Percentiles rank a stretch among this genome's conserved stretches.
Evolutionary conservation across 2,329 filamentous ascomycete species (phyloP).

Genomic region (Apiospora saccharicola): DNA sequence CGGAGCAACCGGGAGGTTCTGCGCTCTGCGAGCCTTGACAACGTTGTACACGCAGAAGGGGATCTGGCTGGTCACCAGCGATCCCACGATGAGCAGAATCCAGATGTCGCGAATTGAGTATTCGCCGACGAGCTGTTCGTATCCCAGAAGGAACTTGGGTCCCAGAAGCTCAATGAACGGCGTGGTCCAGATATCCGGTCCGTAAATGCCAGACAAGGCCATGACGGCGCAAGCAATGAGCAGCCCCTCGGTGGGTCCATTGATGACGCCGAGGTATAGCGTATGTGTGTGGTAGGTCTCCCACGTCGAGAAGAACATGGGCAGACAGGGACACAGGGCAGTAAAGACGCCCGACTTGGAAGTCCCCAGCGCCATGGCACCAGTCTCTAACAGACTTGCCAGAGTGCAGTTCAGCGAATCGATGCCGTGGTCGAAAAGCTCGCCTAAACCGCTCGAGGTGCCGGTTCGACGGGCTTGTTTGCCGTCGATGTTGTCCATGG

Average conservation of each 20-base stretch:
- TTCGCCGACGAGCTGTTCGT: conserved; percentile 69
- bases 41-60: conserved; percentile 93
- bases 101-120: conserved; percentile 87
- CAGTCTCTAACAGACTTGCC: conserved; percentile 87
- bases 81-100: conserved; percentile 73
- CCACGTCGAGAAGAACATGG: conserved; percentile 99
- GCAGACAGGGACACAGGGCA: conserved; percentile 86
- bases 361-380: conserved; percentile 89
- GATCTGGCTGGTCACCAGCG: conserved; percentile 76
- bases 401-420: conserved; percentile 98
- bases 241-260: conserved; percentile 94
- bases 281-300: conserved; percentile 99
- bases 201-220: conserved; percentile 85
- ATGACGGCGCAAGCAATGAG: conserved; percentile 89
- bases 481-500: conserved; percentile 98
- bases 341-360: conserved; percentile 89
- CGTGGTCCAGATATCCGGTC: conserved; percentile 84
- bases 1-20: conserved; percentile 77
- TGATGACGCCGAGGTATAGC: conserved; percentile 93
- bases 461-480: conserved; percentile 96
- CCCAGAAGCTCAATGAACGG: conserved; percentile 76
- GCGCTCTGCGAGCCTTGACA: conserved; percentile 73
- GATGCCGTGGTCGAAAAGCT: conserved; percentile 98
- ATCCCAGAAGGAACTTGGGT: conserved; percentile 57
- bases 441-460: conserved; percentile 91